These are phyloP conservation scores for Fraxinus floribunda DNA, from an alignment of 305 asterid genomes.

Conservation along the genomic window DNA sequence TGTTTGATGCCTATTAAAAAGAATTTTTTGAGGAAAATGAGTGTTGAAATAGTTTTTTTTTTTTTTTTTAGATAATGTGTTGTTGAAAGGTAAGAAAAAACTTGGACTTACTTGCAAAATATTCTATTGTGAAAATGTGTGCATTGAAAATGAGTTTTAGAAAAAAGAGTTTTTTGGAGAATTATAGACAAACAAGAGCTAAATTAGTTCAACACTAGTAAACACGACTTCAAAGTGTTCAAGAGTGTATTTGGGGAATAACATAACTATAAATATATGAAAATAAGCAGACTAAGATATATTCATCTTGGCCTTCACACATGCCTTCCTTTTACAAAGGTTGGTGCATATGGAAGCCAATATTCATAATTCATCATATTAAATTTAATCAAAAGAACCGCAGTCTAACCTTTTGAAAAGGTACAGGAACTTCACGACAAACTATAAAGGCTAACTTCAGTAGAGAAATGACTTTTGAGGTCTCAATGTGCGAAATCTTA, in stretches of 20 bases:
- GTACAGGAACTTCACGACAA: constrained; percentile 71
- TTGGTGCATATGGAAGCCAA: not conserved
- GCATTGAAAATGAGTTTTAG: too few species aligned
- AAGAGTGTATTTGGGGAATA: not conserved
- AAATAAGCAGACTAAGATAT: constrained; percentile 1
- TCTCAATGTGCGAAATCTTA: constrained; percentile 55
- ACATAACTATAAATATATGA: too few species aligned
- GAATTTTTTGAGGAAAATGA: too few species aligned
- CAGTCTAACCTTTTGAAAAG: constrained; percentile 65
- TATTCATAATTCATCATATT: not conserved
- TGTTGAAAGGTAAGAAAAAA: too few species aligned
- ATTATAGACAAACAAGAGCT: too few species aligned
- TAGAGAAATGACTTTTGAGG: constrained; percentile 41
- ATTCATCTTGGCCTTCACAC: not conserved
- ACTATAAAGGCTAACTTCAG: constrained; percentile 66
- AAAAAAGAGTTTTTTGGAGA: too few species aligned
- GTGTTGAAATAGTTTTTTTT: too few species aligned
- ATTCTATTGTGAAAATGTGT: too few species aligned
- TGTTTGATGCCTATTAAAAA: too few species aligned
- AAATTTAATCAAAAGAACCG: not conserved
- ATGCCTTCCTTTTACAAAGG: not conserved
- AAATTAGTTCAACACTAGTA: not conserved
- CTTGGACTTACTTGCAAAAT: too few species aligned
- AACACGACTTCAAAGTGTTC: not conserved
- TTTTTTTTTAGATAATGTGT: too few species aligned